These are phyloP conservation scores for Heimioporus retisporus DNA, from an alignment of 1,284 basidiomycete genomes.

Conservation along the genomic window DNA sequence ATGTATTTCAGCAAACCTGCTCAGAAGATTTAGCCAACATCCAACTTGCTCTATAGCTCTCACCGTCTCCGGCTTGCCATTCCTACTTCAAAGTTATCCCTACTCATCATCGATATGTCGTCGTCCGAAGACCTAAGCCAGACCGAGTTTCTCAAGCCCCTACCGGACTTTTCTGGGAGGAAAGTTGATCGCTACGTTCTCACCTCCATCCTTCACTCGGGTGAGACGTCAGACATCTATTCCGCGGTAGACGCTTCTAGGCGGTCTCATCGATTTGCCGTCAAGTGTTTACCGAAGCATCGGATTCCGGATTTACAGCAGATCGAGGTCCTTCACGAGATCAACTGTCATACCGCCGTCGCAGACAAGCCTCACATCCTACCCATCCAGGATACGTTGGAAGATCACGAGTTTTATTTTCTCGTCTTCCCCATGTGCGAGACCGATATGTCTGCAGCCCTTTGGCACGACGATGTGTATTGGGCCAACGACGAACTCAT, in stretches of 20 bases:
- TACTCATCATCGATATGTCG: no score
- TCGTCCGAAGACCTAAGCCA: no score
- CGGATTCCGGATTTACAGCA: slow-evolving; percentile 59
- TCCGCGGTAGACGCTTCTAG: slow-evolving; percentile 7
- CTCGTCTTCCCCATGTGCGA: slow-evolving; percentile 70
- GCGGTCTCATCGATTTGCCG: slow-evolving; percentile 50
- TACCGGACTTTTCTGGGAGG: slow-evolving; percentile 10
- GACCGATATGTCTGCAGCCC: slow-evolving; percentile 64
- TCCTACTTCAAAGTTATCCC: no score
- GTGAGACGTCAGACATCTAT: slow-evolving; percentile 11
- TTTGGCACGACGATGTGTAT: slow-evolving; percentile 55
- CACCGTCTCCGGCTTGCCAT: no score
- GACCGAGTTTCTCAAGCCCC: no score
- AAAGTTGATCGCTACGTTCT: slow-evolving; percentile 16
- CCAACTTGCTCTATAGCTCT: no score
- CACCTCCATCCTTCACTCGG: slow-evolving; percentile 7
- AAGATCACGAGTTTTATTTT: slow-evolving; percentile 61
- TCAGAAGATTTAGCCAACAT: no score
- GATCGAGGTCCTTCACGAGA: slow-evolving; percentile 64
- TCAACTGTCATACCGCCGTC: slow-evolving; percentile 62
- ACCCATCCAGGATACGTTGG: slow-evolving; percentile 62
- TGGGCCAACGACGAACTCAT: slow-evolving; percentile 64
- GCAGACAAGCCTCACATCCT: slow-evolving; percentile 61
- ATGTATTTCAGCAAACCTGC: no score
- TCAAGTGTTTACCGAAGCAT: slow-evolving; percentile 73